phyloP scores from a whole-genome alignment of 2,329 filamentous ascomycete genomes.

The Monilinia vaccinii-corymbosi region DNA sequence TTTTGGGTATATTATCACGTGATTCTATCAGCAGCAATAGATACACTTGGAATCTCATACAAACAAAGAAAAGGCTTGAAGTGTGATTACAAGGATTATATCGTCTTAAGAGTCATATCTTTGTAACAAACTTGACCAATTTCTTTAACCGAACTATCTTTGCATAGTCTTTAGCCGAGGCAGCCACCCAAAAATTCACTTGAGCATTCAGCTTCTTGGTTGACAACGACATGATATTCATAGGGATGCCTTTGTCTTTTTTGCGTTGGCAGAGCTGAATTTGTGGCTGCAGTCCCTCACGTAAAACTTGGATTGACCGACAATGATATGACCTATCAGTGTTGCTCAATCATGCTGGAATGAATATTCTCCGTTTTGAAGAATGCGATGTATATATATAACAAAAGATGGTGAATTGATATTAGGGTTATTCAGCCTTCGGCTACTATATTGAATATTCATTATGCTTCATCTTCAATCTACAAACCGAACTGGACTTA shows the following conservation, averaged over 20 bases:
- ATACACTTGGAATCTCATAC: too few relatives aligned
- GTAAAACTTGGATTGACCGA: not conserved
- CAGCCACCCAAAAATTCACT: not conserved
- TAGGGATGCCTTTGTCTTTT: not conserved
- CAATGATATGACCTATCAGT: not conserved
- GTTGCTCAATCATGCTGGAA: not conserved
- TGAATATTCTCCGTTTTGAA: not conserved
- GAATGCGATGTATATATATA: not conserved
- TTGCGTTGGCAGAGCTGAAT: not conserved
- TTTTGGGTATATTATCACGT: not conserved
- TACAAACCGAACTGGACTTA: not conserved
- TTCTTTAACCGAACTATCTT: too few relatives aligned
- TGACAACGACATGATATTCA: too few relatives aligned
- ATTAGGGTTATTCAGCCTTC: not conserved
- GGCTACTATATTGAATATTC: not conserved
- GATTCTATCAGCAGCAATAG: not conserved
- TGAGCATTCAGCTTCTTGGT: not conserved
- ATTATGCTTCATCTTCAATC: too few relatives aligned
- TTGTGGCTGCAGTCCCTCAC: not conserved
- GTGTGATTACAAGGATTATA: not conserved
- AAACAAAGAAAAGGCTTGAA: not conserved
- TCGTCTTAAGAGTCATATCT: too few relatives aligned
- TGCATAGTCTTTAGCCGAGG: not conserved
- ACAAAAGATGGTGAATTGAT: not conserved
- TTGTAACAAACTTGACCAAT: not conserved